Conservation (phyloP, 805 yeast genomes). For the Hanseniaspora nectarophila region DNA sequence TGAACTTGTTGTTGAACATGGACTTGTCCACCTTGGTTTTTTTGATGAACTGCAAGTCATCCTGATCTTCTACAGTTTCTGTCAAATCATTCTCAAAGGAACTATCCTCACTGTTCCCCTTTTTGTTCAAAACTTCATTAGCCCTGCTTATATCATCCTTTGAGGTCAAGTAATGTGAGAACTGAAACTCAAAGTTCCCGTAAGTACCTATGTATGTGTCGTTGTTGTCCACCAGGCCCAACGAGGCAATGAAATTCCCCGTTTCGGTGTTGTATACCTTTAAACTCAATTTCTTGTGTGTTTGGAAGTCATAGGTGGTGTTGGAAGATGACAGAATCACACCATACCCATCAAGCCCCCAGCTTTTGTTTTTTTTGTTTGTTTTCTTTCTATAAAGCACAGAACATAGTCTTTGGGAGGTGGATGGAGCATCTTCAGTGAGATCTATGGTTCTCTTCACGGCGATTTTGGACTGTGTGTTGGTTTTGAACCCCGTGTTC, state of each 20-base stretch:
- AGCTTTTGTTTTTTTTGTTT: conserved; percentile 70
- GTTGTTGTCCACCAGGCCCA: conserved; percentile 17
- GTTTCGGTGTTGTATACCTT: conserved; percentile 52
- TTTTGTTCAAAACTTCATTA: background rate
- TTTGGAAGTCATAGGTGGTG: conserved; percentile 33
- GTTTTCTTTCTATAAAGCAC: conserved; percentile 63
- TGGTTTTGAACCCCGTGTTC: background rate
- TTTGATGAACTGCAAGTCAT: background rate
- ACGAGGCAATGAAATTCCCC: conserved; percentile 29
- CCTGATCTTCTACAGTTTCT: background rate
- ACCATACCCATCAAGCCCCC: conserved; percentile 86
- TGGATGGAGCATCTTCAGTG: background rate
- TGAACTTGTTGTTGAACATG: background rate
- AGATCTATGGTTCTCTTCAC: conserved; percentile 3
- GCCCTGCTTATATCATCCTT: background rate
- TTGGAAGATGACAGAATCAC: conserved; percentile 24
- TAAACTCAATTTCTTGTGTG: background rate
- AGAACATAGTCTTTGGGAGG: conserved; percentile 16
- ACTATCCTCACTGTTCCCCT: conserved; percentile 3
- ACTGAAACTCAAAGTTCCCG: conserved; percentile 21
- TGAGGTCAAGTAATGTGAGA: conserved; percentile 13
- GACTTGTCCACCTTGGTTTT: background rate
- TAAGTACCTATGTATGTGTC: conserved; percentile 15
- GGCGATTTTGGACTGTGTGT: background rate
- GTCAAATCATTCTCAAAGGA: background rate